phyloP scores from a whole-genome alignment of 257 asterid species.

The Nicotiana undulata region DNA sequence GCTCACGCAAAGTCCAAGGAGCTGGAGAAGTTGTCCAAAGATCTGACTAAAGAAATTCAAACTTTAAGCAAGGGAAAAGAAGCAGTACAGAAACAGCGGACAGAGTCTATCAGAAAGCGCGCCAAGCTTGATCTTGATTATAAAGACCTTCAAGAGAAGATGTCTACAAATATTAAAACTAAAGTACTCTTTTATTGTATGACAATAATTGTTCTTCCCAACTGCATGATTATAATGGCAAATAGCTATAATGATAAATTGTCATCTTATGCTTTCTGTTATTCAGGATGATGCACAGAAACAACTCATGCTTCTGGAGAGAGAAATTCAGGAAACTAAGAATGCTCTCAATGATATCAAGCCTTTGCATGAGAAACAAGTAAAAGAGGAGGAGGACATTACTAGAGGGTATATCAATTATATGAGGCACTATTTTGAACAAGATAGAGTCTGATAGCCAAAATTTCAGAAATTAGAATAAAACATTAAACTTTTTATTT shows the following conservation, averaged over 20 bases:
- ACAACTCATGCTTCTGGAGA: conserved; percentile 75
- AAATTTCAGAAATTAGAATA: neutral
- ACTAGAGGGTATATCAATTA: conserved; percentile 61
- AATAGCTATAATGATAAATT: neutral
- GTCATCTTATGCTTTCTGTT: conserved; percentile 19
- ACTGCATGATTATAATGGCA: neutral
- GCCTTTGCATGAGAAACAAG: conserved; percentile 56
- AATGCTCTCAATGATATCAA: conserved; percentile 54
- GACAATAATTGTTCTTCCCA: neutral
- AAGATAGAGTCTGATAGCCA: neutral
- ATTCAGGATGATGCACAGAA: conserved; percentile 76
- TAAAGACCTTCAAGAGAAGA: conserved; percentile 79
- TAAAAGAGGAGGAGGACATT: conserved; percentile 74
- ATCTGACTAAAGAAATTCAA: conserved; percentile 71
- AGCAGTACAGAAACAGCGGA: conserved; percentile 71
- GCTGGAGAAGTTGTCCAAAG: conserved; percentile 68
- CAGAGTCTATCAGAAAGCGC: conserved; percentile 75
- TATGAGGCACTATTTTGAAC: neutral
- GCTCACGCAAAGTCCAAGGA: conserved; percentile 84
- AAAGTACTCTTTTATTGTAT: conserved; percentile 40
- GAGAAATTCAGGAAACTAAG: conserved; percentile 64
- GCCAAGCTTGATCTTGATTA: conserved; percentile 90
- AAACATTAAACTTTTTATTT: neutral
- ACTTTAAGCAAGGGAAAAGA: conserved; percentile 78
- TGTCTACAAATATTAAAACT: conserved; percentile 58